Percentiles rank a stretch among this genome's conserved stretches.
Conservation (phyloP, 1,284 basidiomycete genomes). For the Xerocomus minutiporus region DNA sequence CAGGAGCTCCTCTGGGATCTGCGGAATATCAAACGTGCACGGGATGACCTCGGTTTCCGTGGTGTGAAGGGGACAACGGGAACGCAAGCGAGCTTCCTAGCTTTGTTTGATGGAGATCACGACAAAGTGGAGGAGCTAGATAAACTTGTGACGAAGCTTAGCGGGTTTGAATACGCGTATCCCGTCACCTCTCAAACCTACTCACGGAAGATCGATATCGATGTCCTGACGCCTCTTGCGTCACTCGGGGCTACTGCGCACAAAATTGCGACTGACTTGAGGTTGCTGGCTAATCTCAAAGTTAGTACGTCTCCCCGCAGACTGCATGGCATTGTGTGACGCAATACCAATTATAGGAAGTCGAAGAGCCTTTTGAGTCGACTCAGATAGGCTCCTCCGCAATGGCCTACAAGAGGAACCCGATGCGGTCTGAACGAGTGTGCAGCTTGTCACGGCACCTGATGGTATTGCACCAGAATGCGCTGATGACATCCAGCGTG, state of each 20-base stretch:
- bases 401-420: slow-evolving; percentile 99
- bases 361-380: slow-evolving; percentile 98
- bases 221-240: slow-evolving; percentile 86
- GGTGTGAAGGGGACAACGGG: slow-evolving; percentile 99
- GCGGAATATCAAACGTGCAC: slow-evolving; percentile 86
- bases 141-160: slow-evolving; percentile 82
- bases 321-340: slow-evolving; percentile 3
- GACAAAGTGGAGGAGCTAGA: slow-evolving; percentile 93
- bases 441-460: slow-evolving; percentile 93
- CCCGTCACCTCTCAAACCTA: slow-evolving; percentile 99
- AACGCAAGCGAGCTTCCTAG: slow-evolving; percentile 94
- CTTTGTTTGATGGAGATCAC: slow-evolving; percentile 94
- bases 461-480: slow-evolving; percentile 91
- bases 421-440: slow-evolving; percentile 97
- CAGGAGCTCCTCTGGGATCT: slow-evolving; percentile 96
- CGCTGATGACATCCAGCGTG: slow-evolving; percentile 85
- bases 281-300: slow-evolving; percentile 90
- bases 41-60: slow-evolving; percentile 94
- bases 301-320: slow-evolving; percentile 30
- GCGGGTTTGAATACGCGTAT: slow-evolving; percentile 91
- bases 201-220: slow-evolving; percentile 95
- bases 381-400: slow-evolving; percentile 98
- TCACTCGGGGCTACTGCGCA: slow-evolving; percentile 94
- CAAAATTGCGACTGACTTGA: slow-evolving; percentile 96
- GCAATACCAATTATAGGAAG: slow-evolving; percentile 52